Base-by-base conservation (phyloP, 2,329 filamentous ascomycete species). In the Microascus cirrosus region DNA sequence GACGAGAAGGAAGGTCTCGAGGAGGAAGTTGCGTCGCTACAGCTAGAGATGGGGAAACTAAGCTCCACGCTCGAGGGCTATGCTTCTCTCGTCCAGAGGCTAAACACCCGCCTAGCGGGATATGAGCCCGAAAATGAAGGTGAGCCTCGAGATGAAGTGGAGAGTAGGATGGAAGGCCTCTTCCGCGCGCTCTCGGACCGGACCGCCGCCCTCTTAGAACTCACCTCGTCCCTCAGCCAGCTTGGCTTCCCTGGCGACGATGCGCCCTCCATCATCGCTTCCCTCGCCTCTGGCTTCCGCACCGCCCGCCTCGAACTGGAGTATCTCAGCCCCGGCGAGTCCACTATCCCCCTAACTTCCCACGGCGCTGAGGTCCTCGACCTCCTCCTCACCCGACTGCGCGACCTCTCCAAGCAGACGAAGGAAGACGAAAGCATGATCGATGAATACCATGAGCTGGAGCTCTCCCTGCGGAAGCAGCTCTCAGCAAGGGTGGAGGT, bases 261-360 rank as follows among this genome's bases (percentile, higher is more conserved):
- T 60, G 73, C 76, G 0, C 58, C 68, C n/a, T 75, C 77, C n/a
- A 74, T 80, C 59, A 64, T 85, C 8, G 60, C 70, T 1, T 72
- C 76, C 0, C 73, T 86, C 13, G 66, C 73, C 0, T 61, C 71
- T 1, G 73, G 77, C 1, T 80, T 86, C 68, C 78, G 82, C 22
- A 67, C 77, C 1, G 82, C 82, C 1, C 76, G 83, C 1, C 69
- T 85, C 0, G 82, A 85, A 62, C 75, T 85, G 2, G 83, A 85
- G 66, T 84, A 84, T 63, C 73, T 85, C 22, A 79, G 76, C 0
- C 82, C 82, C 0, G 82, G 82, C 6, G 82, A 85, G 65, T 70
- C 78, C n/a, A 64, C 74, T 0, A 72, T 83, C 0, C 79, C 81
- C 0, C 69, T 83, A 0, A 75, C 74, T 0, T 75, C 76, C 0